Percentiles rank a stretch among this genome's conserved stretches.
Conservation (phyloP, 225 moss, liverwort and hornwort genomes). For the Bryoerythrophyllum caledonicum region DNA sequence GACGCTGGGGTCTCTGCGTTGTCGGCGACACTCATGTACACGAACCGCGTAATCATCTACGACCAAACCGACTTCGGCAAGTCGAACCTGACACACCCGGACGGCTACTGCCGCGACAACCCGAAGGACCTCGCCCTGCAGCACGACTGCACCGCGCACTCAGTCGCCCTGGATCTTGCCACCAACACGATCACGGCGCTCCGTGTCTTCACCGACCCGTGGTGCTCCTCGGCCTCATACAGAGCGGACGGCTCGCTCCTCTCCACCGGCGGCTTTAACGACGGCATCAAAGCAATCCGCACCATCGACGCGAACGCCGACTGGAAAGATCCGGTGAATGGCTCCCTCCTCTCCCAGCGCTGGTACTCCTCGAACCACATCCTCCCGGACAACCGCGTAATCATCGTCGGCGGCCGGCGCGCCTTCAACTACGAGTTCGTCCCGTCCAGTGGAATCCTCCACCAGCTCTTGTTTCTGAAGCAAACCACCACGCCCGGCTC, state of each 20-base stretch:
- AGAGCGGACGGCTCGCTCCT: slow-evolving; percentile 30
- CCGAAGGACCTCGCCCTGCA: slow-evolving; percentile 24
- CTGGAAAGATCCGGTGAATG: background rate
- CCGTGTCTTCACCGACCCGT: slow-evolving; percentile 32
- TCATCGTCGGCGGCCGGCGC: slow-evolving; percentile 20
- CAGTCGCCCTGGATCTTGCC: slow-evolving; percentile 22
- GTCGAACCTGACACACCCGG: slow-evolving; percentile 20
- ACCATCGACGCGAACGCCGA: slow-evolving; percentile 25
- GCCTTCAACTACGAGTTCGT: slow-evolving; percentile 24
- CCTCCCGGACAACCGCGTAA: slow-evolving; percentile 20
- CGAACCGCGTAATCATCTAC: slow-evolving; percentile 34
- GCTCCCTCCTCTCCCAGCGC: background rate
- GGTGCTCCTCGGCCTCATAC: slow-evolving; percentile 47
- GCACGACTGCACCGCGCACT: slow-evolving; percentile 55
- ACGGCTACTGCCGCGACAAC: slow-evolving; percentile 37
- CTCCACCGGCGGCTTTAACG: slow-evolving; percentile 46
- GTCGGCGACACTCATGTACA: slow-evolving; percentile 35
- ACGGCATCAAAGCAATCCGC: slow-evolving; percentile 32
- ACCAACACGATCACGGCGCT: slow-evolving; percentile 25
- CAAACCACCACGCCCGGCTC: slow-evolving; percentile 18
- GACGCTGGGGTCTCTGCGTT: slow-evolving; percentile 41
- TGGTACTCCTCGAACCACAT: slow-evolving; percentile 27
- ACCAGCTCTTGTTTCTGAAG: slow-evolving; percentile 15
- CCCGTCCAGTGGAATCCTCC: background rate
- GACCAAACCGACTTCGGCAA: slow-evolving; percentile 43